These are phyloP conservation scores for Alternaria metachromatica DNA, from an alignment of 2,329 filamentous ascomycete species.

Conservation along the genomic window DNA sequence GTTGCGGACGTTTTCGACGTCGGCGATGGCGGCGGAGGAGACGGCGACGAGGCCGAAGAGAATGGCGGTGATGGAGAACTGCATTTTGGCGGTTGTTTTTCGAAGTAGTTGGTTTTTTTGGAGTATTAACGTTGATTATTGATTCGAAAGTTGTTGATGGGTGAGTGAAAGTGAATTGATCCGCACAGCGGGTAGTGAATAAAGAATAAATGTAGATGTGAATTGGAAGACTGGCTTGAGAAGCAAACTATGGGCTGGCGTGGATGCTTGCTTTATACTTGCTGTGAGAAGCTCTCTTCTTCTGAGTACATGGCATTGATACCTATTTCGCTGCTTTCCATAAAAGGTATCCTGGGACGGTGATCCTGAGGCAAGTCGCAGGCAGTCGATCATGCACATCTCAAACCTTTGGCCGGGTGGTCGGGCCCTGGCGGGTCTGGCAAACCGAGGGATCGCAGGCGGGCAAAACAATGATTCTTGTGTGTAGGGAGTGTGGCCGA, in stretches of 20 bases:
- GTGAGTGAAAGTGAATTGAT: slow-evolving; percentile 15
- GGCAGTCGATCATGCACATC: slow-evolving; percentile 8
- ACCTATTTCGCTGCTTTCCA: neutral
- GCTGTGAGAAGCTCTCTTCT: neutral
- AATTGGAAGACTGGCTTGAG: slow-evolving; percentile 21
- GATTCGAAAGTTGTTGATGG: slow-evolving; percentile 6
- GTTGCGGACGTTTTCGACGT: slow-evolving; percentile 21
- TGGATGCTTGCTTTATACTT: slow-evolving; percentile 2
- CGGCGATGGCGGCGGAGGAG: slow-evolving; percentile 22
- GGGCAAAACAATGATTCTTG: slow-evolving; percentile 2
- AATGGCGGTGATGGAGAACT: slow-evolving; percentile 20
- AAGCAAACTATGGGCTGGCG: neutral
- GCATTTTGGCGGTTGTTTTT: slow-evolving; percentile 5
- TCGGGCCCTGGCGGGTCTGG: slow-evolving; percentile 1
- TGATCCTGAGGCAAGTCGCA: slow-evolving; percentile 7
- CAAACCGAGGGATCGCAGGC: neutral
- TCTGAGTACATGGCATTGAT: neutral
- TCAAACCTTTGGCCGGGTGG: slow-evolving; percentile 1
- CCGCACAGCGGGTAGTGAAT: slow-evolving; percentile 24
- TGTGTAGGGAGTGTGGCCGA: neutral
- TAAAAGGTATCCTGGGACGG: neutral
- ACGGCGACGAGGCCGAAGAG: slow-evolving; percentile 27
- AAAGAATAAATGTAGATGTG: slow-evolving; percentile 15
- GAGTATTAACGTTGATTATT: neutral
- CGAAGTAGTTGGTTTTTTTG: neutral